Evolutionary conservation across 768 basidiomycete genomes (phyloP), one percentile per base, ranked within the genome.

Genomic region (Mycena maculata): DNA sequence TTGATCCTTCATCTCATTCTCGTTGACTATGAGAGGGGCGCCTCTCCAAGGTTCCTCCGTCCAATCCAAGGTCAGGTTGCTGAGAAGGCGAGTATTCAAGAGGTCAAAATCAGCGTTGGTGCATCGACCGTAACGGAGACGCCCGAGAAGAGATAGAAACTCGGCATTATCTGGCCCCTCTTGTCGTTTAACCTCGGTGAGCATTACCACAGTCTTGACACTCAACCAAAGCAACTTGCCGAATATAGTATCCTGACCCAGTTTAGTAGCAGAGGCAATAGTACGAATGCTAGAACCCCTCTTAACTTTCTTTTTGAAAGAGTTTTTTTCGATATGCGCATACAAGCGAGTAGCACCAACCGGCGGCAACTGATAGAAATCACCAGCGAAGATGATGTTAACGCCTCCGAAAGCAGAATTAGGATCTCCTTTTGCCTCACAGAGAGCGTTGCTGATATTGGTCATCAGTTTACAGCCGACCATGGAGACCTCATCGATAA

Each of bases 301-400:
- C 54, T 55, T 55, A n/a, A n/a, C n/a, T n/a, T 48, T 47, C 33
- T 38, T 60, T 7, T 36, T 36, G 33, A 36, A 6, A 36, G 33
- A 36, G 8, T 8, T 58, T 20, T 41, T 55, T 2, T 53, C 60
- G 0, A 62, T 13, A 13, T 53, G 60, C 3, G 5, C 45, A 38
- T 52, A 62, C 5, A 62, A 27, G 4, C 42, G 38, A 0, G 6
- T 73, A 2, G 79, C 70, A 0, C 69, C 63, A 0, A 85, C 76
- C 8, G 84, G 83, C 0, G 82, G 78, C 1, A 82, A 60, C 52
- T 85, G 84, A 0, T 76, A 72, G 62, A 85, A 84, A 60, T 85
- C 82, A 1, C 84, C 82, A 0, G 81, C 79, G 62, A 83, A 82
- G 1, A 85, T 79, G 2, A 84, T 64, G 45, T 80, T 84, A 0